Evolutionary conservation across 2,329 filamentous ascomycete species (phyloP), one percentile per base, ranked within the genome.

Genomic region (Arthrocladium fulminans): DNA sequence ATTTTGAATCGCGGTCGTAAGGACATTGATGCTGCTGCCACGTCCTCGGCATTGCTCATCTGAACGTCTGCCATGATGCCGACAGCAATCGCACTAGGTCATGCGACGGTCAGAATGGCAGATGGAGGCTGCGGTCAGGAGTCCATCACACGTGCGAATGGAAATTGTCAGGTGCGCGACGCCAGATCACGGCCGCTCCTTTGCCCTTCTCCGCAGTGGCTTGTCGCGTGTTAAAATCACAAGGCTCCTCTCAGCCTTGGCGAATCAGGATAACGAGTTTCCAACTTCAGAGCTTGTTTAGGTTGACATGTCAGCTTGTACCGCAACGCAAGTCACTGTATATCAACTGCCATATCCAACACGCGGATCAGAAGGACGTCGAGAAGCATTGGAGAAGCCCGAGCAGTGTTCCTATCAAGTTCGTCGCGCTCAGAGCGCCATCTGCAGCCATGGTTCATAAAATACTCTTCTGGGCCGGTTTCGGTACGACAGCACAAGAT

Each of bases 381-480:
- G n/a, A n/a, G n/a, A n/a, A n/a, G n/a, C n/a, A n/a, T n/a, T n/a
- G n/a, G n/a, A n/a, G n/a, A n/a, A n/a, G n/a, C n/a, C n/a, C n/a
- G n/a, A n/a, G n/a, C n/a, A n/a, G n/a, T n/a, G n/a, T n/a, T n/a
- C n/a, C n/a, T n/a, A n/a, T n/a, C n/a, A n/a, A n/a, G n/a, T n/a
- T n/a, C n/a, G n/a, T n/a, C n/a, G n/a, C n/a, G n/a, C n/a, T n/a
- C n/a, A n/a, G n/a, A n/a, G n/a, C n/a, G n/a, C 53, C 49, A 55
- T 50, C 55, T 44, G 55, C 54, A 54, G 60, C 49, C 43, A 73
- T 73, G 70, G 68, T 73, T 57, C 69, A 72, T 61, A 74, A 73
- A 62, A 69, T 74, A 52, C 65, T 74, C 55, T 73, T 74, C 65
- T 74, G 71, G 71, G 66, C 69, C 70, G 85, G 85, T 75, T 94